Evolutionary conservation across 805 yeast species (phyloP).

Genomic region (Wickerhamomyces chaumierensis): DNA sequence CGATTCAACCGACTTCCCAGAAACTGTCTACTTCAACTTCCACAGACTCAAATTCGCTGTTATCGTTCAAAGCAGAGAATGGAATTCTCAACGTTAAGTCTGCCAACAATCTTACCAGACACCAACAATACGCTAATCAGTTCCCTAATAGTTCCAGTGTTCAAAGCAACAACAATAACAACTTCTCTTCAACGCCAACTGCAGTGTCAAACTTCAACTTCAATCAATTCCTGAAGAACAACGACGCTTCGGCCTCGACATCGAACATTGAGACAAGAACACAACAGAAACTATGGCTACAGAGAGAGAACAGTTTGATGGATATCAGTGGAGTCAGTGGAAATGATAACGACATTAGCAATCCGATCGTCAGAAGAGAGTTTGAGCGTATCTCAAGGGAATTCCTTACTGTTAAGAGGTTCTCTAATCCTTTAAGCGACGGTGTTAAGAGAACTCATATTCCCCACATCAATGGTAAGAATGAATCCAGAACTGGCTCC

Average conservation of each 20-base stretch:
- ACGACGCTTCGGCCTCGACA: conserved; percentile 7
- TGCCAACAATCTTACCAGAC: conserved; percentile 2
- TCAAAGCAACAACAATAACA: conserved; percentile 14
- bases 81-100: conserved; percentile 11
- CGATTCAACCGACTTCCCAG: conserved; percentile 6
- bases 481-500: neutral
- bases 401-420: conserved; percentile 55
- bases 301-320: conserved; percentile 60
- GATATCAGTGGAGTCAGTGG: conserved; percentile 28
- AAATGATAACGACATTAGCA: conserved; percentile 9
- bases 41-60: conserved; percentile 10
- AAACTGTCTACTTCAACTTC: conserved; percentile 8
- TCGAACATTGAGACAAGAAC: conserved; percentile 53
- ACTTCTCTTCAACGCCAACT: conserved; percentile 15
- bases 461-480: conserved; percentile 1
- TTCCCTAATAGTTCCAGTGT: conserved; percentile 8
- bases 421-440: conserved; percentile 58
- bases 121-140: conserved; percentile 13
- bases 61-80: conserved; percentile 16
- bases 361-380: conserved; percentile 55
- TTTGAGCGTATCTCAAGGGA: conserved; percentile 71
- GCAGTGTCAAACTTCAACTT: conserved; percentile 18
- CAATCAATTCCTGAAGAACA: conserved; percentile 28
- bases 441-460: conserved; percentile 40
- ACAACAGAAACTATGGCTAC: conserved; percentile 78